Base-by-base conservation (phyloP, 2,329 filamentous ascomycete genomes). In the Colletotrichum nymphaeae region DNA sequence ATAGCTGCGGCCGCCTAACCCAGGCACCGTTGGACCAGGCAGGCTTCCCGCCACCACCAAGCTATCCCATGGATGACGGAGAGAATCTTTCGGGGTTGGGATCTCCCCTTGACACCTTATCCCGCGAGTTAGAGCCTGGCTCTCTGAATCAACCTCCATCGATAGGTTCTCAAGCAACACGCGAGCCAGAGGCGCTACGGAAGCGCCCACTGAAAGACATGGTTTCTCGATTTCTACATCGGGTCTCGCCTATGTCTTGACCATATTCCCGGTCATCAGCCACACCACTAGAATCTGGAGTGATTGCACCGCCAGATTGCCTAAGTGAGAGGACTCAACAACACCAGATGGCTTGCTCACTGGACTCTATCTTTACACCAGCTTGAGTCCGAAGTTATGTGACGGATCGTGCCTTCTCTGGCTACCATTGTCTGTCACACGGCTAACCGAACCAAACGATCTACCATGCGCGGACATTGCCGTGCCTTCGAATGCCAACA, bases 171-270 rank as follows among this genome's bases (percentile, higher is more conserved):
- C 32, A 14, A 52, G 46, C n/a, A 63, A 32, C 19, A 19, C 42
- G 14, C 7, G 24, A 55, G 19, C 46, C 35, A 28, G 42, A 52
- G 24, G 49, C 26, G 30, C 42, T 16, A 22, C 26, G 28, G 30
- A 28, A 63, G 42, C 42, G 16, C 19, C 60, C 60, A 52, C 26
- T n/a, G 19, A 49, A n/a, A 52, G 22, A 63, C 22, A 16, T 49
- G 22, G 42, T 19, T 49, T 24, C 16, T 28, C 62, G 24, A 55
- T 64, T n/a, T 56, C n/a, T 26, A 35, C 28, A 35, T 49, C 24
- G 52, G 32, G 53, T 46, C 53, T 66, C 35, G 53, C 35, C 63
- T 66, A 49, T 28, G 53, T 49, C 32, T 66, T 19, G 63, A 46
- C 37, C 35, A 30, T 42, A 57, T 24, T 26, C 42, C 24, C 22